phyloP scores from a whole-genome alignment of 176 grass and related monocot species.

The Neostapfia colusana region DNA sequence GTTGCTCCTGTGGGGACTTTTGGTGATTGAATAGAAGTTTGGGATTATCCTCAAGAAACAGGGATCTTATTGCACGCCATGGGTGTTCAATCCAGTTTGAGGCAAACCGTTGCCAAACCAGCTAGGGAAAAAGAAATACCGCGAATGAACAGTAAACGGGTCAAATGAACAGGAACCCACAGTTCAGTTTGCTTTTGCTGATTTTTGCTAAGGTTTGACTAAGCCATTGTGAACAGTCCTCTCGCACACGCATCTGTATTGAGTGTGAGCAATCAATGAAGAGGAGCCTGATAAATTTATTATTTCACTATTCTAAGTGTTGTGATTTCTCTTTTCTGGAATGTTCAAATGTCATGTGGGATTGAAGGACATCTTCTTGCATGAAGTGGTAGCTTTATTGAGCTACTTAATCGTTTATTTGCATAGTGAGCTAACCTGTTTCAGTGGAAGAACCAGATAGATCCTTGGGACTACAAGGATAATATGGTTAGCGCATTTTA shows the following conservation, averaged over 20 bases:
- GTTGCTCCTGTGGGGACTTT: constrained; percentile 65
- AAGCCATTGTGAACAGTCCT: too few species aligned
- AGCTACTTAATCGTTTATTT: neutral
- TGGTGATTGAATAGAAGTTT: constrained; percentile 41
- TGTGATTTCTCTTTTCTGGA: constrained; percentile 5
- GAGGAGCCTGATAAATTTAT: neutral
- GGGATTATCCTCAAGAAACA: neutral
- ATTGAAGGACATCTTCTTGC: constrained; percentile 13
- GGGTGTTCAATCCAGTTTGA: too few species aligned
- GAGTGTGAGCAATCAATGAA: neutral
- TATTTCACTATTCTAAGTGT: neutral
- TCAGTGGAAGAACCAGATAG: constrained; percentile 1
- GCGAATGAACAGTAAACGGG: too few species aligned
- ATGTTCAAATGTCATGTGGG: neutral
- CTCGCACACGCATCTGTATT: neutral
- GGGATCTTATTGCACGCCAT: neutral
- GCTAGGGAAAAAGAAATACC: too few species aligned
- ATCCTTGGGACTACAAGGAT: neutral
- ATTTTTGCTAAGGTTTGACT: too few species aligned
- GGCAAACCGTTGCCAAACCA: too few species aligned
- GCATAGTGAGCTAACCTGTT: neutral
- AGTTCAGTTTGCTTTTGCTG: too few species aligned
- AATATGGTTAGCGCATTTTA: constrained; percentile 6
- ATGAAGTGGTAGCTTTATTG: neutral
- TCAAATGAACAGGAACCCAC: too few species aligned